Evolutionary conservation across 257 asterid genomes (phyloP).

Genomic region (Agastache rugosa): DNA sequence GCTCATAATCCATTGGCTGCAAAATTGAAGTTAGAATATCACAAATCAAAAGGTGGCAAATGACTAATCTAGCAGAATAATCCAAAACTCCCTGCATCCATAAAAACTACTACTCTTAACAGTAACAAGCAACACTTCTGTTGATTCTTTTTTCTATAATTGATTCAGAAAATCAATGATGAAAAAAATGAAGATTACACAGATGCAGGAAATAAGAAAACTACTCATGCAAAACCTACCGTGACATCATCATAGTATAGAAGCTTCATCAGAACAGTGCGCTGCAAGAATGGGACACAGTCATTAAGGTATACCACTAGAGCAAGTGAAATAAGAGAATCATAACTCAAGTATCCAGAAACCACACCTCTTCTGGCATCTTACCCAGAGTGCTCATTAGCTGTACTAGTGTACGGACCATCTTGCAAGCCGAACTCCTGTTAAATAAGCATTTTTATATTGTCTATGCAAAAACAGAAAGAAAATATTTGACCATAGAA

Average conservation of each 20-base stretch:
- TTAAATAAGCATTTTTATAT: constrained; percentile 32
- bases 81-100: constrained; percentile 8
- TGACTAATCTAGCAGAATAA: constrained; percentile 24
- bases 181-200: background rate
- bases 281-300: constrained; percentile 59
- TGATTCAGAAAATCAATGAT: constrained; percentile 27
- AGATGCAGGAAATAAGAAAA: background rate
- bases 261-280: constrained; percentile 94
- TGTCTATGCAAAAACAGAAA: constrained; percentile 12
- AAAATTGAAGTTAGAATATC: constrained; percentile 40
- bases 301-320: constrained; percentile 29
- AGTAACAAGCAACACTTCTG: constrained; percentile 18
- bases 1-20: constrained; percentile 97
- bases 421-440: constrained; percentile 98
- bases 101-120: constrained; percentile 20
- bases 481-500: constrained; percentile 19
- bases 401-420: constrained; percentile 84
- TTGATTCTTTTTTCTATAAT: background rate
- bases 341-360: constrained; percentile 30
- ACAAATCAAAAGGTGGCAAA: constrained; percentile 27
- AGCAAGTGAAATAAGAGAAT: constrained; percentile 19
- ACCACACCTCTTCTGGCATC: constrained; percentile 89
- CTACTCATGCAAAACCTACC: constrained; percentile 54
- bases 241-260: constrained; percentile 83
- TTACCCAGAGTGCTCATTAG: constrained; percentile 95